Evolutionary conservation across 192 early-diverging fungal species (phyloP).

Genomic region (Podila minutissima): DNA sequence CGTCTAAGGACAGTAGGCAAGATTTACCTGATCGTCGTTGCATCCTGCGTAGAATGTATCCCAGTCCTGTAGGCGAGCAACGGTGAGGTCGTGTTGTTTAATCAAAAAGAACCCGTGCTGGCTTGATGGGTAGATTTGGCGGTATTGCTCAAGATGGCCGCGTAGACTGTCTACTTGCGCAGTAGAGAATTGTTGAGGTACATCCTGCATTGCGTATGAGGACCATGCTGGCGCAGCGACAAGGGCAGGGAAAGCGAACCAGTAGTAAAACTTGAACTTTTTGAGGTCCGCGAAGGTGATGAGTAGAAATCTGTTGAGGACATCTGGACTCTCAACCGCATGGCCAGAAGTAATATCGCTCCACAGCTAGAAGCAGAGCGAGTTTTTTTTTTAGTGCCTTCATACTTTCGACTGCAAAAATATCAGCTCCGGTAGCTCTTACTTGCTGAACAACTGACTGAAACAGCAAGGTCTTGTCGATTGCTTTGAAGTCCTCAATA

Average conservation of each 20-base stretch:
- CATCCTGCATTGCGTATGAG: constrained; percentile 47
- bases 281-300: constrained; percentile 97
- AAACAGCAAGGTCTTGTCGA: constrained; percentile 82
- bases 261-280: constrained; percentile 94
- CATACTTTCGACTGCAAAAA: background rate
- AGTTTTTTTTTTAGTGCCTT: background rate
- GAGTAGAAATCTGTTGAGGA: constrained; percentile 79
- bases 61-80: constrained; percentile 64
- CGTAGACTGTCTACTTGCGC: constrained; percentile 12
- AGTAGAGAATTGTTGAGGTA: constrained; percentile 21
- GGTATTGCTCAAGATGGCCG: constrained; percentile 11
- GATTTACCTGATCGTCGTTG: constrained; percentile 30
- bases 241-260: constrained; percentile 94
- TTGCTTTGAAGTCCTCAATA: constrained; percentile 87
- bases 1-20: background rate
- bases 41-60: constrained; percentile 58
- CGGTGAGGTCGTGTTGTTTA: constrained; percentile 12
- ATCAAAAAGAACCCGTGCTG: constrained; percentile 53
- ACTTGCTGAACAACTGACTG: constrained; percentile 66
- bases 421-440: background rate
- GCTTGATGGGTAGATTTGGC: constrained; percentile 7
- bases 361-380: constrained; percentile 68
- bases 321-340: constrained; percentile 67
- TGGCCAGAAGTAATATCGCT: constrained; percentile 73
- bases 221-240: constrained; percentile 70